Base-by-base conservation (phyloP, 768 basidiomycete species). In the Symmetrospora coprosmae region DNA sequence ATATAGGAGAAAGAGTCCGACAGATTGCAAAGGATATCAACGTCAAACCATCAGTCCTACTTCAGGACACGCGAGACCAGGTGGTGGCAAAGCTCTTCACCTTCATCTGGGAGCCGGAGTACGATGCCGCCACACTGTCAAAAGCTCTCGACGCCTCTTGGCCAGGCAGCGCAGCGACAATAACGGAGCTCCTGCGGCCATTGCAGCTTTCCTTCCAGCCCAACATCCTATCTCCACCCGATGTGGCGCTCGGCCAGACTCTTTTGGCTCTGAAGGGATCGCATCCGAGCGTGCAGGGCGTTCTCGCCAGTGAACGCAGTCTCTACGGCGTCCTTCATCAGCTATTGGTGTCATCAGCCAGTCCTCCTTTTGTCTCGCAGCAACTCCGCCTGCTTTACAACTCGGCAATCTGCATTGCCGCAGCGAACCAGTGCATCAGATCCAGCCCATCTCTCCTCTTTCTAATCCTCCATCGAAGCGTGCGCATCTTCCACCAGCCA, bases 161-260 rank as follows among this genome's bases (percentile, higher is more conserved):
- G 27, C 33, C 16, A 14, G 27, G 75, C 62, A 58, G 62, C 13
- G 63, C 66, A 2, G 60, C 75, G 9, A 60, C 73, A 5, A 62
- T 66, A 2, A 64, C 79, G 38, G 80, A 0, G 62, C 60, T 49
- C n/a, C 39, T 53, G 5, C 28, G 9, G 2, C 9, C 30, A n/a
- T n/a, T 35, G 11, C 27, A 49, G 6, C 2, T 38, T 2, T 23
- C 58, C 11, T 45, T 41, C 50, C 11, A 47, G 27, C 11, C 28
- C 0, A 48, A 52, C n/a, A 14, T 27, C 2, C 40, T 61, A n/a
- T 37, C 34, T 5, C 55, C 55, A 7, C 55, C 55, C 3, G 41
- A 45, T 17, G 43, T 58, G 41, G 41, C 39, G 7, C 25, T 58
- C n/a, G 28, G 33, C 9, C 9, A 25, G 4, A 33, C 46, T 11